Percentiles rank a stretch among this genome's conserved stretches.
These are phyloP conservation scores for Rostrohypoxylon terebratum DNA, from an alignment of 495 filamentous ascomycete genomes.

Conservation along the genomic window DNA sequence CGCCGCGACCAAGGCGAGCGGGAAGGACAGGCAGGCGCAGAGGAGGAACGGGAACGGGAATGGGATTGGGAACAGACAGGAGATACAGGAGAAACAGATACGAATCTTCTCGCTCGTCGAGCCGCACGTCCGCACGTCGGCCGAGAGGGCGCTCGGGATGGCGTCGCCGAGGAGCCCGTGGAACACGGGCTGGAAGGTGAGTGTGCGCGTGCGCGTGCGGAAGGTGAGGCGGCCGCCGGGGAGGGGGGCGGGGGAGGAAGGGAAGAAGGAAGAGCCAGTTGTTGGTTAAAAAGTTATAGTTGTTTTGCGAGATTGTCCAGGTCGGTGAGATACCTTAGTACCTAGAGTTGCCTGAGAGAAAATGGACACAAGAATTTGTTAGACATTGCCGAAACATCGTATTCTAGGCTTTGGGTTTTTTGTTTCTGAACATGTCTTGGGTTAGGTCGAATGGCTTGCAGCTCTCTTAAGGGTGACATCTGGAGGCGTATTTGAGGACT, in stretches of 20 bases:
- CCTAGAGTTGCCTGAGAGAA: background rate
- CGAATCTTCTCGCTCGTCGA: background rate
- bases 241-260: background rate
- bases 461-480: background rate
- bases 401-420: background rate
- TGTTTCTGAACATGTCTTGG: background rate
- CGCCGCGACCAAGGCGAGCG: too few species aligned
- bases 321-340: background rate
- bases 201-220: too few species aligned
- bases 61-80: background rate
- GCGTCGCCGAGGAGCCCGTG: background rate
- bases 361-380: background rate
- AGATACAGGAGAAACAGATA: background rate
- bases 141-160: background rate
- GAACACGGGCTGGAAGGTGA: too few species aligned
- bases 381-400: background rate
- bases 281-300: too few species aligned
- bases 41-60: background rate
- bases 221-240: background rate
- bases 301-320: too few species aligned
- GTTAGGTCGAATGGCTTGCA: background rate
- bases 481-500: background rate
- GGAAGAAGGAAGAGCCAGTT: too few species aligned
- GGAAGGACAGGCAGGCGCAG: background rate
- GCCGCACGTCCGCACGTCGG: background rate